phyloP scores from a whole-genome alignment of 441 rosid species.

The Syzygium syzygioides region DNA sequence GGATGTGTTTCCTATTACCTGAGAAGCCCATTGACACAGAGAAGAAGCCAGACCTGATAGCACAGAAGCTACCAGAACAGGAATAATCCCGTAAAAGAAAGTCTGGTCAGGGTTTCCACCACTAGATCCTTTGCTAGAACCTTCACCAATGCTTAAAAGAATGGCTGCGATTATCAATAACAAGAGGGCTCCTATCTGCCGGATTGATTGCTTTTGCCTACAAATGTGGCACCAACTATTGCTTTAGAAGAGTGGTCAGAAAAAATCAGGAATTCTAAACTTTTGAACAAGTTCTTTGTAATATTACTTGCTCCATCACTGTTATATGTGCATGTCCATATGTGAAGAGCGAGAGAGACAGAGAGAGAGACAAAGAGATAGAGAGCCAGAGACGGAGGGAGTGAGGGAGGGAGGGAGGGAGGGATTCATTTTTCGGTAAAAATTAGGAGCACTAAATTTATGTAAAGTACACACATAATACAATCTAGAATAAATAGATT shows the following conservation, averaged over 20 bases:
- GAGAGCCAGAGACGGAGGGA: not conserved
- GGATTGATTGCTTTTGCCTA: constrained; percentile 92
- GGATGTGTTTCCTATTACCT: constrained; percentile 37
- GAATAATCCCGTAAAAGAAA: constrained; percentile 82
- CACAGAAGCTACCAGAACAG: constrained; percentile 88
- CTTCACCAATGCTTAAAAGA: constrained; percentile 92
- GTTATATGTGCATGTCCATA: not conserved
- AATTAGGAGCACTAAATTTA: not conserved
- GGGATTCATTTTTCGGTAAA: not conserved
- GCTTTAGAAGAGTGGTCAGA: not conserved
- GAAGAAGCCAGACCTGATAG: constrained; percentile 98
- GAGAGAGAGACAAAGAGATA: not conserved
- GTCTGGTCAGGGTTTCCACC: constrained; percentile 49
- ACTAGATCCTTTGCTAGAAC: constrained; percentile 63
- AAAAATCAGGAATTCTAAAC: not conserved
- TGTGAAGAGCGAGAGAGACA: not conserved
- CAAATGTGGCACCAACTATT: not conserved
- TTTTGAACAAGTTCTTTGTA: not conserved
- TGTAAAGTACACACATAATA: not conserved
- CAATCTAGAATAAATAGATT: not conserved
- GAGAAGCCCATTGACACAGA: constrained; percentile 98
- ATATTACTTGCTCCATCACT: not conserved
- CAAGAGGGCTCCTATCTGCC: constrained; percentile 84
- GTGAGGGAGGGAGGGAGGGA: not conserved
- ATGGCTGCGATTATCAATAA: constrained; percentile 85